Percentiles rank a stretch among this genome's conserved stretches.
phyloP scores from a whole-genome alignment of 2,329 filamentous ascomycete genomes.

The Fusarium tupiense region DNA sequence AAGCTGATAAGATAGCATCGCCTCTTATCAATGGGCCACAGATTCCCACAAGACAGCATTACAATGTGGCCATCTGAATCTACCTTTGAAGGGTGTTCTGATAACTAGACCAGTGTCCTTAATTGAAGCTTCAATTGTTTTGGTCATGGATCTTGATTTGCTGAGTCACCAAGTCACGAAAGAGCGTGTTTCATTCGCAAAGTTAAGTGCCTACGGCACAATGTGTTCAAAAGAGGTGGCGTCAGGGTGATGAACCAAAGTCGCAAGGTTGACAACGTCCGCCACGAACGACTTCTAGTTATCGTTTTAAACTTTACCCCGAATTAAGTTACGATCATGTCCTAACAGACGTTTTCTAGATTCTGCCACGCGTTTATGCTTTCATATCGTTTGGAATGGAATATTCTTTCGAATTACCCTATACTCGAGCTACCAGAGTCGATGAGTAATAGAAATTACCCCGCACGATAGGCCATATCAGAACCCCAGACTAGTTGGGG shows the following conservation, averaged over 20 bases:
- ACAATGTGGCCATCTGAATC: not conserved
- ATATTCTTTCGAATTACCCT: not conserved
- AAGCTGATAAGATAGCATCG: not conserved
- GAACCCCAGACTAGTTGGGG: slow-evolving; percentile 7
- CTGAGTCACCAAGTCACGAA: accelerated
- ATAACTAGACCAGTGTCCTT: too few species aligned
- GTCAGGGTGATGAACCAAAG: accelerated
- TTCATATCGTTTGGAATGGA: not conserved
- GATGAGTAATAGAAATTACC: slow-evolving; percentile 43
- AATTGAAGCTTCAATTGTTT: accelerated
- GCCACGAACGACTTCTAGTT: not conserved
- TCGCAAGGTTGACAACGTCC: accelerated
- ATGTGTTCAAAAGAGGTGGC: accelerated
- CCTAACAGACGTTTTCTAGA: not conserved
- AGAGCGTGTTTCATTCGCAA: accelerated
- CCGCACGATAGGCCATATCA: slow-evolving; percentile 29
- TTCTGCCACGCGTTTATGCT: not conserved
- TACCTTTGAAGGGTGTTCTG: not conserved
- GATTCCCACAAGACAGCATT: not conserved
- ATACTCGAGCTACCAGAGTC: not conserved
- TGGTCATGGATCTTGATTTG: accelerated
- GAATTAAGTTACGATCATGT: not conserved
- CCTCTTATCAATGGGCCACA: not conserved
- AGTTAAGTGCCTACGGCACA: accelerated
- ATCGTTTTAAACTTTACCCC: accelerated